Conservation (phyloP, 768 basidiomycete genomes). For the Calocybe cyanea region DNA sequence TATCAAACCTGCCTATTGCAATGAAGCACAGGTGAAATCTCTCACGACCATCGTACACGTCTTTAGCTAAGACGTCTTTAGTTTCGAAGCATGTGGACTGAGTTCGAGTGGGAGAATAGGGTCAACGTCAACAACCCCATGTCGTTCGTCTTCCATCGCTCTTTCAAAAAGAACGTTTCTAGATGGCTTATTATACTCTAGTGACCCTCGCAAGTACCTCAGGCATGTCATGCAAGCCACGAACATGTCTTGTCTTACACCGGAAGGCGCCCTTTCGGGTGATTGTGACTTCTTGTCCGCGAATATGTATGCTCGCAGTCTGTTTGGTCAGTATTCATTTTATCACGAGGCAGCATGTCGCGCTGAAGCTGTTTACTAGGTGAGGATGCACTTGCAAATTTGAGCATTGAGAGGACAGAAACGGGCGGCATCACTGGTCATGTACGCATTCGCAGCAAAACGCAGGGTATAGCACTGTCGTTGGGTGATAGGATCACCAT, state of each 20-base stretch:
- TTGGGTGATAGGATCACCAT: conserved; percentile 87
- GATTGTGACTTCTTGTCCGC: conserved; percentile 97
- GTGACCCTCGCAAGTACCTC: conserved; percentile 86
- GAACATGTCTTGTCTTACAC: conserved; percentile 97
- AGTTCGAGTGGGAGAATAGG: conserved; percentile 99
- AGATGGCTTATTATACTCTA: conserved; percentile 21
- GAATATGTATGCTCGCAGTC: conserved; percentile 91
- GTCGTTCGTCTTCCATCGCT: conserved; percentile 49
- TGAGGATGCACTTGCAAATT: conserved; percentile 94
- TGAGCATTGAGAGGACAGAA: conserved; percentile 87
- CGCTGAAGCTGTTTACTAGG: conserved; percentile 38
- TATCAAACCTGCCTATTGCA: conserved; percentile 95
- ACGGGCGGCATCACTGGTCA: conserved; percentile 83
- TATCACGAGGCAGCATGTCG: neutral
- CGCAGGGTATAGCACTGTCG: conserved; percentile 94
- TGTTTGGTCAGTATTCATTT: conserved; percentile 69
- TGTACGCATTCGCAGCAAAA: conserved; percentile 95
- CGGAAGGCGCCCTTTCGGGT: conserved; percentile 90
- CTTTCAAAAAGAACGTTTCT: neutral
- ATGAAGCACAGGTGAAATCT: conserved; percentile 76
- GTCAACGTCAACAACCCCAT: conserved; percentile 88
- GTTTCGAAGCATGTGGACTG: conserved; percentile 99
- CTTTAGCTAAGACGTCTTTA: conserved; percentile 24
- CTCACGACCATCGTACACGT: neutral
- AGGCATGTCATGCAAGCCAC: conserved; percentile 94